Percentiles rank a stretch among this genome's conserved stretches.
Conservation (phyloP, 768 basidiomycete species). For the Tephrocybe rancida region DNA sequence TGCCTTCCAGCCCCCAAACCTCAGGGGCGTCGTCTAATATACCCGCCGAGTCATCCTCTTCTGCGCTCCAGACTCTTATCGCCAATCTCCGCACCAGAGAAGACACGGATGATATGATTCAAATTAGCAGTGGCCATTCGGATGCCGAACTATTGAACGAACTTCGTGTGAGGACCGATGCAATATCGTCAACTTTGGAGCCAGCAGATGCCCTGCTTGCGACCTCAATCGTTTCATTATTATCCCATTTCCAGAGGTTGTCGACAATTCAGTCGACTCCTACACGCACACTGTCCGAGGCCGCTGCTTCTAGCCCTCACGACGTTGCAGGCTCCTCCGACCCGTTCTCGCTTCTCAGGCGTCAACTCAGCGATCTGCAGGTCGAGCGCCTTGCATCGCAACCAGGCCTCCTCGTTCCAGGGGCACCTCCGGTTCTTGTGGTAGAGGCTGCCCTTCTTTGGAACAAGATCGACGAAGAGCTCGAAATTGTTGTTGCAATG, state of each 20-base stretch:
- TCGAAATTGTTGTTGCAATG: slow-evolving; percentile 68
- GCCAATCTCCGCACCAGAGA: slow-evolving; percentile 59
- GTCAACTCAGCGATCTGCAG: slow-evolving; percentile 71
- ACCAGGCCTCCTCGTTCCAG: slow-evolving; percentile 33
- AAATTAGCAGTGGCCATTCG: slow-evolving; percentile 37
- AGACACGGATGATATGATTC: slow-evolving; percentile 45
- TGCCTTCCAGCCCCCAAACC: slow-evolving; percentile 47
- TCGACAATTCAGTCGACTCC: slow-evolving; percentile 42
- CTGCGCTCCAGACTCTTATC: slow-evolving; percentile 64
- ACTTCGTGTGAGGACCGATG: slow-evolving; percentile 55
- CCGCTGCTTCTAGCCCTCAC: slow-evolving; percentile 12
- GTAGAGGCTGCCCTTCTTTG: slow-evolving; percentile 73
- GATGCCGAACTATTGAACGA: slow-evolving; percentile 62
- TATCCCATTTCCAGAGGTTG: slow-evolving; percentile 68
- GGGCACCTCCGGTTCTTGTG: slow-evolving; percentile 45
- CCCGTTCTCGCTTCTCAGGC: slow-evolving; percentile 62
- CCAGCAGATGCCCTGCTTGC: slow-evolving; percentile 63
- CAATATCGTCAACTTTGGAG: slow-evolving; percentile 43
- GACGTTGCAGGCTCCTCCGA: slow-evolving; percentile 29
- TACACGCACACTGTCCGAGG: slow-evolving; percentile 12
- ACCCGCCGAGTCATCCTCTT: slow-evolving; percentile 41
- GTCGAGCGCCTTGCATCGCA: slow-evolving; percentile 52
- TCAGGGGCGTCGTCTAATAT: slow-evolving; percentile 27
- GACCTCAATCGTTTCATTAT: slow-evolving; percentile 66
- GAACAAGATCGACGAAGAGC: slow-evolving; percentile 72